These are phyloP conservation scores for Lentithecium fluviatile DNA, from an alignment of 495 filamentous ascomycete genomes.

Conservation along the genomic window DNA sequence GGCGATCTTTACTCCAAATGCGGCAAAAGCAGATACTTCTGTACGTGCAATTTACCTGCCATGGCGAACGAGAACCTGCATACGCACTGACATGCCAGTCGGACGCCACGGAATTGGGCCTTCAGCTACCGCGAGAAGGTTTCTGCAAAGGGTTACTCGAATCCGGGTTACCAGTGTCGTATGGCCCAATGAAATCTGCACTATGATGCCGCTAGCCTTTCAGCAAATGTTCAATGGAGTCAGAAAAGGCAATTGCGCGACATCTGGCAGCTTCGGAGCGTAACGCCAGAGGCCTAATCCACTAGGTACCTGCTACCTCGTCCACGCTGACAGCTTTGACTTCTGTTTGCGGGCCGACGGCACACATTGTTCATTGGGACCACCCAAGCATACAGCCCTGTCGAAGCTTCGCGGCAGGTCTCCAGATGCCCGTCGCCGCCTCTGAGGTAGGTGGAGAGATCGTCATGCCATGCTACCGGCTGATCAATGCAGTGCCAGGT, in stretches of 20 bases:
- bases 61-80: conserved; percentile 3
- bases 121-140: neutral
- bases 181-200: conserved; percentile 7
- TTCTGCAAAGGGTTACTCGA: conserved; percentile 5
- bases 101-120: conserved; percentile 5
- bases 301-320: neutral
- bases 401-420: neutral
- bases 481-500: conserved; percentile 17
- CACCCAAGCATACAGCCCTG: neutral
- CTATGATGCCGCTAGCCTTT: neutral
- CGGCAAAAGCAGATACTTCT: conserved; percentile 2
- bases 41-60: conserved; percentile 10
- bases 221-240: neutral
- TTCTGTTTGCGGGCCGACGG: neutral
- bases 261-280: neutral
- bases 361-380: neutral
- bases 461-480: conserved; percentile 7
- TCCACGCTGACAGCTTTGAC: neutral
- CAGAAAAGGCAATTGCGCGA: conserved; percentile 5
- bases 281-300: neutral
- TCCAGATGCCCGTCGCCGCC: conserved; percentile 17
- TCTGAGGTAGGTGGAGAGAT: conserved; percentile 6
- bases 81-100: neutral
- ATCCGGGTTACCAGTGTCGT: conserved; percentile 8
- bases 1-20: conserved; percentile 22